Conservation (phyloP, 2,329 filamentous ascomycete species). For the Fonsecaea erecta region DNA sequence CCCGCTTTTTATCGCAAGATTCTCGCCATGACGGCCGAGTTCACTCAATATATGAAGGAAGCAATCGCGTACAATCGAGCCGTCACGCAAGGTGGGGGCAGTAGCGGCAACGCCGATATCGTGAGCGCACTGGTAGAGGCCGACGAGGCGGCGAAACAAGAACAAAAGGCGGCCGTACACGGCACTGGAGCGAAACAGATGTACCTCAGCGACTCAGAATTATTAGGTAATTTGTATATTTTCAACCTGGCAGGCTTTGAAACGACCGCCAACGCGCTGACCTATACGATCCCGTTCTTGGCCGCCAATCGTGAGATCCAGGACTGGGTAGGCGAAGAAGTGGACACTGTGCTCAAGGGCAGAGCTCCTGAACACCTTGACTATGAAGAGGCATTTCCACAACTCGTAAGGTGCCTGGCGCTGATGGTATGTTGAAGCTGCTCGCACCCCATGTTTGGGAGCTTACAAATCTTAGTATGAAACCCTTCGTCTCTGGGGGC, state of each 20-base stretch:
- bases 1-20: constrained; percentile 35
- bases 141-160: constrained; percentile 34
- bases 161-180: constrained; percentile 43
- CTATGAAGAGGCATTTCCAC: constrained; percentile 29
- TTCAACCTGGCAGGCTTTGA: constrained; percentile 59
- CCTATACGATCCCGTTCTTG: constrained; percentile 51
- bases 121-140: constrained; percentile 35
- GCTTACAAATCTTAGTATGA: constrained; percentile 34
- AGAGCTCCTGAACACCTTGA: neutral
- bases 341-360: constrained; percentile 36
- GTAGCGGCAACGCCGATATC: constrained; percentile 26
- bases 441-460: neutral
- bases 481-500: constrained; percentile 39
- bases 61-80: constrained; percentile 23
- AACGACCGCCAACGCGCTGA: constrained; percentile 54
- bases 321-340: constrained; percentile 52
- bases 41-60: constrained; percentile 31
- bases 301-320: constrained; percentile 53
- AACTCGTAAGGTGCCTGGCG: constrained; percentile 25
- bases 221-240: constrained; percentile 57
- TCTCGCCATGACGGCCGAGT: constrained; percentile 20
- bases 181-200: constrained; percentile 27
- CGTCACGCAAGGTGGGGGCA: constrained; percentile 39
- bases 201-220: constrained; percentile 48
- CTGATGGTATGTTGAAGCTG: constrained; percentile 27